A percentile compares a stretch with the other conserved stretches of the same genome.
phyloP scores from a whole-genome alignment of 1,139 yeast species.

The Yamadazyma atmosphaerica region DNA sequence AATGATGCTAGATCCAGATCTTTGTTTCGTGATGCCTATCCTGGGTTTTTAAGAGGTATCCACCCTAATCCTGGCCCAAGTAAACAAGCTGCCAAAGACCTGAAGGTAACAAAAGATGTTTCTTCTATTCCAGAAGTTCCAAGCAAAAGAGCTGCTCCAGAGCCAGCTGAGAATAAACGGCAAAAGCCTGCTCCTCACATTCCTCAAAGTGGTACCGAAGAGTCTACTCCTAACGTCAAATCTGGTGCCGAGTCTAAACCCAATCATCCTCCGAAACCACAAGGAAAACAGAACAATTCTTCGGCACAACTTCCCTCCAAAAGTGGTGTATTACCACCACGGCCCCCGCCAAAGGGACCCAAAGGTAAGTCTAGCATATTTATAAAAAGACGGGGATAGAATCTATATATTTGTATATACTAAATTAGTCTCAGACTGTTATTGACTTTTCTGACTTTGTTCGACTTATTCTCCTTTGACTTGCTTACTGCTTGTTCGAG shows the following conservation, averaged over 20 bases:
- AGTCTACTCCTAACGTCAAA: background rate
- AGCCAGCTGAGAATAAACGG: background rate
- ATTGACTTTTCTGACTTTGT: no score
- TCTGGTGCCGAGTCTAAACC: no score
- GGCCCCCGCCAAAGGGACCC: background rate
- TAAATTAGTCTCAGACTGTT: no score
- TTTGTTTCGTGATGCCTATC: slow-evolving; percentile 31
- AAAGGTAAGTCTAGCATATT: slow-evolving; percentile 7
- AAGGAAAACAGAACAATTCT: no score
- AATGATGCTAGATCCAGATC: slow-evolving; percentile 59
- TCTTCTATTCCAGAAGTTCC: background rate
- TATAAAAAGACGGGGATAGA: slow-evolving; percentile 4
- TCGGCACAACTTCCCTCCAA: background rate
- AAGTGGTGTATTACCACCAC: background rate
- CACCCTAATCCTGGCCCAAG: background rate
- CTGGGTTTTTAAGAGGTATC: slow-evolving; percentile 33
- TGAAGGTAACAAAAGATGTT: no score
- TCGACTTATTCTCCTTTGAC: slow-evolving; percentile 12
- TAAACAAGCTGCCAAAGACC: no score
- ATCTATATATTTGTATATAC: slow-evolving; percentile 3
- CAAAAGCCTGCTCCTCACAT: no score
- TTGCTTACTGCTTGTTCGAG: slow-evolving; percentile 8
- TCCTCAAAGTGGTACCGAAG: background rate
- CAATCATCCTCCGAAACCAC: no score
- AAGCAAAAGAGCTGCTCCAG: background rate